Percentiles rank a stretch among this genome's conserved stretches.
Evolutionary conservation across 495 filamentous ascomycete genomes (phyloP).

Genomic region (Penicillium macrosclerotiorum): DNA sequence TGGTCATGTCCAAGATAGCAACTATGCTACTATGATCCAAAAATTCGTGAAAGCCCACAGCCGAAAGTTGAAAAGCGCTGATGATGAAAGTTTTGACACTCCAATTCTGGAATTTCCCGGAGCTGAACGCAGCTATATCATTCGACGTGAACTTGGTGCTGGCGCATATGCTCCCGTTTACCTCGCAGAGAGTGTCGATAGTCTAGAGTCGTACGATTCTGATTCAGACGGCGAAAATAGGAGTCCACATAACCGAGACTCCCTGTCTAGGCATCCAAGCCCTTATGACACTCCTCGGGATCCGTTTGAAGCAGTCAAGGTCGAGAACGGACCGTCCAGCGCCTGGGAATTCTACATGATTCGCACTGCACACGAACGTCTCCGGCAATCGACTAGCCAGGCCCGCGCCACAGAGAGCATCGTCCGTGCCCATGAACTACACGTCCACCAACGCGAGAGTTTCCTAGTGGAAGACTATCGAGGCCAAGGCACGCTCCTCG

Average conservation of each 20-base stretch:
- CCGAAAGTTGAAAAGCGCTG: slow-evolving; percentile 58
- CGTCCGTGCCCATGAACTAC: slow-evolving; percentile 78
- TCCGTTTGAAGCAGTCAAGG: slow-evolving; percentile 81
- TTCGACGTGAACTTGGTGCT: slow-evolving; percentile 85
- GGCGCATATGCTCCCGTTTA: slow-evolving; percentile 96
- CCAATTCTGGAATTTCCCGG: slow-evolving; percentile 68
- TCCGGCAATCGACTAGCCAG: slow-evolving; percentile 47
- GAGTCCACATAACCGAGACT: slow-evolving; percentile 20
- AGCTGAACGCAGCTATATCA: slow-evolving; percentile 59
- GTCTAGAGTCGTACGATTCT: slow-evolving; percentile 34
- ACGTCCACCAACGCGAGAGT: slow-evolving; percentile 80
- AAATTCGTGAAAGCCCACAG: slow-evolving; percentile 68
- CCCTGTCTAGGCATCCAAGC: slow-evolving; percentile 8
- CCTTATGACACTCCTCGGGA: slow-evolving; percentile 39
- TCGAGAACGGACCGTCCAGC: slow-evolving; percentile 78
- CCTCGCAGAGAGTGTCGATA: slow-evolving; percentile 70
- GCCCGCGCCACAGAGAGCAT: slow-evolving; percentile 69
- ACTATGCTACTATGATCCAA: slow-evolving; percentile 68
- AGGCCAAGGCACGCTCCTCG: slow-evolving; percentile 86
- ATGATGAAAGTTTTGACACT: slow-evolving; percentile 52
- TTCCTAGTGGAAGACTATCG: slow-evolving; percentile 87
- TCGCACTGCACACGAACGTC: slow-evolving; percentile 69
- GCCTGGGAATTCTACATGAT: slow-evolving; percentile 98
- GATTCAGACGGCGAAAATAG: slow-evolving; percentile 48
- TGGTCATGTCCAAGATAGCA: slow-evolving; percentile 58